These are phyloP conservation scores for Kickxella alabastrina DNA, from an alignment of 192 early-diverging fungal species.

Conservation along the genomic window DNA sequence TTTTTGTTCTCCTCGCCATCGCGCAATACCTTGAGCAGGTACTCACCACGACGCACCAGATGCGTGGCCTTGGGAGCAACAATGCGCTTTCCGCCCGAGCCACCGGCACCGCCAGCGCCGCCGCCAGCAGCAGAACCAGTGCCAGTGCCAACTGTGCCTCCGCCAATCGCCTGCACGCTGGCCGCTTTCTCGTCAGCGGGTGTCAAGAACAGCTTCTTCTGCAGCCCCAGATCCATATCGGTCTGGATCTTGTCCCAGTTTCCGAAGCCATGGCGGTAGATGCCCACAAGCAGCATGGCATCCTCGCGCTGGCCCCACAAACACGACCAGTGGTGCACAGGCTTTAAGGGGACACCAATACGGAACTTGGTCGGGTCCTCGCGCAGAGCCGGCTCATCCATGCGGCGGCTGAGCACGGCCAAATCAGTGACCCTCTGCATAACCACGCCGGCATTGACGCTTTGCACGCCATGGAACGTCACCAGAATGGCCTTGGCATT, in stretches of 20 bases:
- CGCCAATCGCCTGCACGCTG: conserved; percentile 31
- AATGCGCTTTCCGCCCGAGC: conserved; percentile 38
- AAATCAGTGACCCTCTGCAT: conserved; percentile 74
- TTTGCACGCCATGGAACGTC: conserved; percentile 72
- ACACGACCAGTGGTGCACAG: conserved; percentile 79
- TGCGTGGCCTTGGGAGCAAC: conserved; percentile 79
- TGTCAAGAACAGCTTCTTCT: conserved; percentile 80
- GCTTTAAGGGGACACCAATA: conserved; percentile 73
- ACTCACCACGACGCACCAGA: conserved; percentile 84
- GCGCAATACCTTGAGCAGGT: conserved; percentile 78
- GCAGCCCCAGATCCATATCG: conserved; percentile 73
- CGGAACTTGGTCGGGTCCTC: conserved; percentile 71
- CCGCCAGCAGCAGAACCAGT: too few species aligned
- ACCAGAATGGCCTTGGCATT: conserved; percentile 73
- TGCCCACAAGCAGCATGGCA: conserved; percentile 91
- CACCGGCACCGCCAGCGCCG: conserved; percentile 11
- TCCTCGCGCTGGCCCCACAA: conserved; percentile 91
- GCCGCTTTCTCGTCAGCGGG: conserved; percentile 50
- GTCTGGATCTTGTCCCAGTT: conserved; percentile 83
- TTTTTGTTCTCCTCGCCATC: conserved; percentile 57
- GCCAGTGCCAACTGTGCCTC: conserved; percentile 6
- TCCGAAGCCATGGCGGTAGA: conserved; percentile 91
- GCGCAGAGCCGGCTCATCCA: conserved; percentile 51
- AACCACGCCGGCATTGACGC: conserved; percentile 82
- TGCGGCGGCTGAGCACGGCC: conserved; percentile 57